Conservation (phyloP, 352 stramenopile species). For the Globisporangium recalcitrans region DNA sequence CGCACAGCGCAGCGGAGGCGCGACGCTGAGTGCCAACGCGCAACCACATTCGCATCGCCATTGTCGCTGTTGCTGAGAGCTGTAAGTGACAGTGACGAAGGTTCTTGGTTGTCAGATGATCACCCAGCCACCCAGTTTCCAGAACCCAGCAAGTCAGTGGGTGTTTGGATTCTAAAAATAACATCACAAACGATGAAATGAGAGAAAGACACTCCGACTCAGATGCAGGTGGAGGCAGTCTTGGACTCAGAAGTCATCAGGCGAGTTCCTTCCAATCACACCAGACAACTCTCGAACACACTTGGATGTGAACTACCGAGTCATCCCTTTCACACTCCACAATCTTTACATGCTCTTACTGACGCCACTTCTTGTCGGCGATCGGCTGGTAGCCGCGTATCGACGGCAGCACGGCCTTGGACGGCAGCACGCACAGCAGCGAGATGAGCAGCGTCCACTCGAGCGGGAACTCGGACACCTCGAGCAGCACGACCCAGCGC, state of each 20-base stretch:
- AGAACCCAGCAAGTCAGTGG: too few species aligned
- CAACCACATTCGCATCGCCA: slow-evolving; percentile 12
- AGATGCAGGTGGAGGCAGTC: too few species aligned
- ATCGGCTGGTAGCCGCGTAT: slow-evolving; percentile 58
- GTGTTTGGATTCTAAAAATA: too few species aligned
- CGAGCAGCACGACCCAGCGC: slow-evolving; percentile 54
- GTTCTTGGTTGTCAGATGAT: neutral
- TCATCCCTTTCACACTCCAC: neutral
- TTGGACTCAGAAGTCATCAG: too few species aligned
- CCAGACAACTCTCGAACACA: too few species aligned
- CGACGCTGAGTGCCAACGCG: slow-evolving; percentile 1
- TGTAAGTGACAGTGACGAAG: neutral
- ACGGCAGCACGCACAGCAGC: slow-evolving; percentile 51
- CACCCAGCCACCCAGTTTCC: neutral
- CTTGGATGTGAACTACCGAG: too few species aligned
- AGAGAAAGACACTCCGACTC: too few species aligned
- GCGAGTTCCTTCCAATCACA: too few species aligned
- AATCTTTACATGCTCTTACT: neutral
- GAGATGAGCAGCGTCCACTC: slow-evolving; percentile 57
- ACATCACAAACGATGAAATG: too few species aligned
- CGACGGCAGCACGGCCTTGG: slow-evolving; percentile 40
- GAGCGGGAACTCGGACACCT: slow-evolving; percentile 55
- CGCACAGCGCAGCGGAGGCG: neutral
- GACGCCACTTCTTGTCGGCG: slow-evolving; percentile 9
- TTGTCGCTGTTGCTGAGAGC: neutral